phyloP scores from a whole-genome alignment of 164 flowering plant species.

The Brasenia schreberi region DNA sequence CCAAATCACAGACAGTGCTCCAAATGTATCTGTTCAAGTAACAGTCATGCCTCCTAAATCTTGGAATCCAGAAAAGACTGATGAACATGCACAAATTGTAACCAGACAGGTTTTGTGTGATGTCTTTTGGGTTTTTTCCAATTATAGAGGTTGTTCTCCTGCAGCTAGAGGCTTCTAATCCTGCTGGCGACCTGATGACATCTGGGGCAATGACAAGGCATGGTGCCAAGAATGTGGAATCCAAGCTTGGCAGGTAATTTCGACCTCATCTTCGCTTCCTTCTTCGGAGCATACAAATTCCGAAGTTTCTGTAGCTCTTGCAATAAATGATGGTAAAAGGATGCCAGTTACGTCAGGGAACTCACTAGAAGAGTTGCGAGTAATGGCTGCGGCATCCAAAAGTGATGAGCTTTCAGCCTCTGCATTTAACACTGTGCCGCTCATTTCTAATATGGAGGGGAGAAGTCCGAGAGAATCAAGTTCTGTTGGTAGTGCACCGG shows the following conservation, averaged over 20 bases:
- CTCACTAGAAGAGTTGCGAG: constrained; percentile 3
- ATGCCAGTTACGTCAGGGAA: constrained; percentile 3
- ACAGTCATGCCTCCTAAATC: constrained; percentile 18
- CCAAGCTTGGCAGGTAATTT: background rate
- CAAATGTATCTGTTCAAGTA: constrained; percentile 18
- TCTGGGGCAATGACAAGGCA: background rate
- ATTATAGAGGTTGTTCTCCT: too few relatives aligned
- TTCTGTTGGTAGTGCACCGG: constrained; percentile 2
- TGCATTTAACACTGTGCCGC: constrained; percentile 11
- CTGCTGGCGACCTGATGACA: constrained; percentile 1
- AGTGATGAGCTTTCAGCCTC: constrained; percentile 2
- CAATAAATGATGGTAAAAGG: constrained; percentile 10
- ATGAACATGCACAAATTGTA: too few relatives aligned
- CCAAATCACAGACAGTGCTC: too few relatives aligned
- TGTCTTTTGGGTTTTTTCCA: background rate
- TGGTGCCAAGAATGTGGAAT: background rate
- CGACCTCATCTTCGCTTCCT: constrained; percentile 7
- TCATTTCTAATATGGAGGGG: constrained; percentile 1
- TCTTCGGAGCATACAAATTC: constrained; percentile 7
- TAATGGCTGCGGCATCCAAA: background rate
- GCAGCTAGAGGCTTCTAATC: background rate
- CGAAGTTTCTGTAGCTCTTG: constrained; percentile 2
- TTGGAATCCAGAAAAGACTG: too few relatives aligned
- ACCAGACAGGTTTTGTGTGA: too few relatives aligned
- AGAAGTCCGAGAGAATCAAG: background rate